Evolutionary conservation across 192 early-diverging fungal species (phyloP).

Genomic region (Chytriomyces confervae): DNA sequence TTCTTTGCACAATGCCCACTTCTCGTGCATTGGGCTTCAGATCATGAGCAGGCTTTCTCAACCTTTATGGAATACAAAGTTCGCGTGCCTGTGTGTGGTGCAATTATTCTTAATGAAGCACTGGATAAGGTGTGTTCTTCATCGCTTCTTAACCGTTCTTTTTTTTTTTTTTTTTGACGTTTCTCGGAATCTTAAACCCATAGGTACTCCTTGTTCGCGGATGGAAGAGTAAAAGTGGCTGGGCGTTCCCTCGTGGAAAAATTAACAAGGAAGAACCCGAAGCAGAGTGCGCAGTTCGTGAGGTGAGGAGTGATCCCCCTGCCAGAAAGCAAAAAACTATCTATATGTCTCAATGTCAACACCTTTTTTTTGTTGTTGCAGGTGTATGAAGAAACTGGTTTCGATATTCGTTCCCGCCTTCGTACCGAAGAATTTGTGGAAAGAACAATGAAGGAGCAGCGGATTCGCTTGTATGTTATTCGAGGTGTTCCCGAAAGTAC

Average conservation of each 20-base stretch:
- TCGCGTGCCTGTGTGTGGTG: slow-evolving; percentile 95
- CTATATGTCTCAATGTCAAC: too few species aligned
- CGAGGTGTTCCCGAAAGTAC: slow-evolving; percentile 84
- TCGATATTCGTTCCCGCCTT: slow-evolving; percentile 72
- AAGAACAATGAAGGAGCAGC: slow-evolving; percentile 86
- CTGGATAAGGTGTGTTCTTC: slow-evolving; percentile 70
- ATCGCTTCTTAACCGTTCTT: neutral
- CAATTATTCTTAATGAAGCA: slow-evolving; percentile 85
- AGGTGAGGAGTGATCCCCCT: slow-evolving; percentile 48
- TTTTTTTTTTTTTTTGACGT: neutral
- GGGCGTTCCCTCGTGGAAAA: slow-evolving; percentile 99
- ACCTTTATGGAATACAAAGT: slow-evolving; percentile 96
- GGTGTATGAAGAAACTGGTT: slow-evolving; percentile 92
- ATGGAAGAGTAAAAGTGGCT: slow-evolving; percentile 85
- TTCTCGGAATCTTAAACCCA: too few species aligned
- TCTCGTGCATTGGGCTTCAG: slow-evolving; percentile 83
- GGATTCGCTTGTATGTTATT: slow-evolving; percentile 90
- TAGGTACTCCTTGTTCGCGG: slow-evolving; percentile 86
- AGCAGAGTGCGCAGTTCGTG: slow-evolving; percentile 85
- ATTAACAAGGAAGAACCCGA: slow-evolving; percentile 97
- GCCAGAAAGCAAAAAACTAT: too few species aligned
- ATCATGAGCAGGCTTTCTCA: slow-evolving; percentile 87
- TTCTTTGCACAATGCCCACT: slow-evolving; percentile 93
- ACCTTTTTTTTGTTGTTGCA: too few species aligned
- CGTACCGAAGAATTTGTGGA: slow-evolving; percentile 84